A percentile compares a stretch with the other conserved stretches of the same genome.
These are phyloP conservation scores for Leishmania martiniquensis DNA, from an alignment of 208 protist species.

Conservation along the genomic window DNA sequence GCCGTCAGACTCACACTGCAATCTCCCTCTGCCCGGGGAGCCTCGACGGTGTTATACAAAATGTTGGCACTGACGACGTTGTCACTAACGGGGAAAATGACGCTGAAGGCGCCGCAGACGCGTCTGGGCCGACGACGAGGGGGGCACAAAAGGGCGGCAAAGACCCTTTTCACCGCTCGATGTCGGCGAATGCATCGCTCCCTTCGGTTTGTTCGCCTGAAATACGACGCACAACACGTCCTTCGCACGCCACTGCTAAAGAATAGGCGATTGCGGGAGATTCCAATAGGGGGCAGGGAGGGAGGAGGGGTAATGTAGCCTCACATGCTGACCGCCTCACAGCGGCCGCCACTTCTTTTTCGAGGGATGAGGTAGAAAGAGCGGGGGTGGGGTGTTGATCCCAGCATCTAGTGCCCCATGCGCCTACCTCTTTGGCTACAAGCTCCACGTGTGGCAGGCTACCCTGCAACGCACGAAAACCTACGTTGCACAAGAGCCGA, in stretches of 20 bases:
- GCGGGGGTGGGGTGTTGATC: constrained; percentile 46
- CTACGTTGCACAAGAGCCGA: constrained; percentile 45
- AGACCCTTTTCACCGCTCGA: not conserved
- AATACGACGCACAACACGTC: not conserved
- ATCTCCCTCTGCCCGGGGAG: too few species aligned
- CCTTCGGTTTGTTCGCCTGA: not conserved
- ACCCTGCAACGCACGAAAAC: constrained; percentile 41
- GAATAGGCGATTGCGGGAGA: not conserved
- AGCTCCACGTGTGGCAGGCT: constrained; percentile 6
- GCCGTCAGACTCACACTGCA: too few species aligned
- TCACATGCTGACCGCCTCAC: not conserved
- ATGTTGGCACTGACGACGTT: too few species aligned
- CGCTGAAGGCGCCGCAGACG: not conserved
- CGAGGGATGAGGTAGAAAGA: not conserved
- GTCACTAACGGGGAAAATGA: not conserved
- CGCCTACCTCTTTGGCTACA: not conserved
- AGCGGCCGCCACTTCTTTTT: not conserved
- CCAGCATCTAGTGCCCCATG: constrained; percentile 42
- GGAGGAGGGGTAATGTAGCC: not conserved
- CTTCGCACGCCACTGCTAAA: not conserved
- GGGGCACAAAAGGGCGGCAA: not conserved
- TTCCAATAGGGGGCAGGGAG: not conserved
- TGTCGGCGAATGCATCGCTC: not conserved
- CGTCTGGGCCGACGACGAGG: not conserved
- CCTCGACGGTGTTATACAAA: too few species aligned